phyloP scores from a whole-genome alignment of 495 filamentous ascomycete genomes.

The Penicillium bovifimosum region DNA sequence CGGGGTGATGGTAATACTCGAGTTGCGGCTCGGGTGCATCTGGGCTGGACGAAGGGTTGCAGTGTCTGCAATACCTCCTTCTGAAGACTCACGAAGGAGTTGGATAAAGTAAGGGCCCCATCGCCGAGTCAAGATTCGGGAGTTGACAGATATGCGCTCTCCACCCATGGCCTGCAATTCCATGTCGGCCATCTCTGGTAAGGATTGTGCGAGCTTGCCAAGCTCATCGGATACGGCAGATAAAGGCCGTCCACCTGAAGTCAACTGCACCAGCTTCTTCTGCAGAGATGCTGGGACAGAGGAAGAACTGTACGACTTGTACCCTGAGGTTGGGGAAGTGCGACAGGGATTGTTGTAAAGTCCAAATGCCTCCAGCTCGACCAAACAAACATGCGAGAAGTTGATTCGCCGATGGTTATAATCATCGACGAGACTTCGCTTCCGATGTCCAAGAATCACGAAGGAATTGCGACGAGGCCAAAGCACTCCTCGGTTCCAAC shows the following conservation, averaged over 20 bases:
- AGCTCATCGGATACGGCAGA: conserved; percentile 74
- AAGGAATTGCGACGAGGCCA: conserved; percentile 92
- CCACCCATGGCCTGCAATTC: conserved; percentile 86
- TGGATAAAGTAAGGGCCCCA: conserved; percentile 97
- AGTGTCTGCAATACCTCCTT: conserved; percentile 40
- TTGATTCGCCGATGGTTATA: conserved; percentile 98
- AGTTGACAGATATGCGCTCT: conserved; percentile 90
- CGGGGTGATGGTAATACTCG: conserved; percentile 79
- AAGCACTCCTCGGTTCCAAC: conserved; percentile 91
- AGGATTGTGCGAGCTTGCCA: conserved; percentile 68
- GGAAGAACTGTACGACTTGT: conserved; percentile 73
- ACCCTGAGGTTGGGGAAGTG: conserved; percentile 69
- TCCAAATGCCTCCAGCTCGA: conserved; percentile 94
- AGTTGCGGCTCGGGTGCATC: conserved; percentile 57
- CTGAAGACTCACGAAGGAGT: conserved; percentile 68
- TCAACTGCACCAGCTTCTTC: conserved; percentile 54
- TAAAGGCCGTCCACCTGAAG: conserved; percentile 62
- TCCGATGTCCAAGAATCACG: conserved; percentile 89
- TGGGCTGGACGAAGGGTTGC: conserved; percentile 48
- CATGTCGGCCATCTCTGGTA: conserved; percentile 93
- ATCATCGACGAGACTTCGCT: conserved; percentile 90
- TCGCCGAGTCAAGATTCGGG: conserved; percentile 72
- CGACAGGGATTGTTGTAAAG: conserved; percentile 90
- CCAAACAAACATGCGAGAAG: conserved; percentile 91
- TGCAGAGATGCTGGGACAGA: conserved; percentile 52